Base-by-base conservation (phyloP, 257 asterid genomes). In the Rehmannia glutinosa region DNA sequence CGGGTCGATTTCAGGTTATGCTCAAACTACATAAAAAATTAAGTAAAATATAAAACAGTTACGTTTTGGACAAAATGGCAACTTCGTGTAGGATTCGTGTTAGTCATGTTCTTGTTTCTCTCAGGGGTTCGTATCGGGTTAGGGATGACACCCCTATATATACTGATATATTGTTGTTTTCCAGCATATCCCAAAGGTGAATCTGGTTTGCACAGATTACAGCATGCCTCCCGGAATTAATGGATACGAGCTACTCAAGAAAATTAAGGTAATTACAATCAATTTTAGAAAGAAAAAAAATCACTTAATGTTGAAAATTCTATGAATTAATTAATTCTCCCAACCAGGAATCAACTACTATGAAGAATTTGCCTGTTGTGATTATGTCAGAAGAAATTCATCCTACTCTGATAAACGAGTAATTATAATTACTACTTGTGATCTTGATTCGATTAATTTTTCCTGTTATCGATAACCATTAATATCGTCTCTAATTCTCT, bases 151-250 rank as follows among this genome's bases (percentile, higher is more conserved):
- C 5, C 4, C 9, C 5, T 4, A 33, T 1, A 33, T n/a, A 33
- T 4, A 33, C 5, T 9, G 16, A n/a, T 1, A 3, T 11, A 6
- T 43, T 16, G 51, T 23, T 50, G n/a, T 53, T 38, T 24, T 41
- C 10, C 10, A 19, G 74, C 73, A 73, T 81, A 39, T 35, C 15
- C 50, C 82, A 2, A 68, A 50, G 42, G 75, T 77, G 64, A 74
- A 77, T 36, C 33, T 82, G 33, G 65, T 79, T 62, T 41, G 74
- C 9, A 70, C 83, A 13, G 87, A 76, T 57, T 76, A 79, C 35
- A 17, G 67, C 74, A 82, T 82, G 55, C 55, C 55, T 82, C 84
- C 87, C 16, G 78, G 80, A 60, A 83, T 75, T 78, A 74, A 75
- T 15, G 88, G 83, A 11, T 77, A 74, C 23, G 82, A 83, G 20